Conservation (phyloP, 2,329 filamentous ascomycete species). For the Talaromyces funiculosus region DNA sequence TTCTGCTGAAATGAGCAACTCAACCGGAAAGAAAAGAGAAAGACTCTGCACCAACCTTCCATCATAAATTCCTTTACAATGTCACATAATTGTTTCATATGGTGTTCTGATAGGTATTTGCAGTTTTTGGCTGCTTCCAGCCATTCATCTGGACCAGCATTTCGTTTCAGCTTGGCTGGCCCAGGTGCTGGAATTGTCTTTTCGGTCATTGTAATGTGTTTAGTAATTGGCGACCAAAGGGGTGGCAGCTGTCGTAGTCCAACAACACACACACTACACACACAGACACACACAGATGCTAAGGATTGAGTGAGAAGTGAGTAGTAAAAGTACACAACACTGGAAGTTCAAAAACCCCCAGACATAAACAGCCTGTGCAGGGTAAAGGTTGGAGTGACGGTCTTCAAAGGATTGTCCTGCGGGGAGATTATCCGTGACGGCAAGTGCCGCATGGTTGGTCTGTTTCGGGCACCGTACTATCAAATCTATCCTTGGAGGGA, state of each 20-base stretch:
- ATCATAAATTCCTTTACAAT: slow-evolving; percentile 98
- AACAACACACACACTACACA: background rate
- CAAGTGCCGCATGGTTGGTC: background rate
- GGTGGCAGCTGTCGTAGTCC: background rate
- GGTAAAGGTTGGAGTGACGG: background rate
- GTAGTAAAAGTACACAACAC: background rate
- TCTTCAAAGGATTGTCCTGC: background rate
- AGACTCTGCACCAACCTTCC: slow-evolving; percentile 62
- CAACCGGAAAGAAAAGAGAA: background rate
- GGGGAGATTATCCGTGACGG: slow-evolving; percentile 9
- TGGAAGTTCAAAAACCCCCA: background rate
- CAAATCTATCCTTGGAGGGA: background rate
- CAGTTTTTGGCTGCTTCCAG: slow-evolving; percentile 93
- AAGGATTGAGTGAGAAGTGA: background rate
- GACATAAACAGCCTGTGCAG: slow-evolving; percentile 7
- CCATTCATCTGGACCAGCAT: slow-evolving; percentile 91
- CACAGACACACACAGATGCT: background rate
- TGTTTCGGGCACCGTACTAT: background rate
- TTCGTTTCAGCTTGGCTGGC: slow-evolving; percentile 75
- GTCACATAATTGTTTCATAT: slow-evolving; percentile 98
- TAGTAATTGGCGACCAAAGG: slow-evolving; percentile 14
- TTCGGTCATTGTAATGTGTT: slow-evolving; percentile 29
- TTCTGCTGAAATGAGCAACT: slow-evolving; percentile 51
- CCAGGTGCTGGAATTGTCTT: slow-evolving; percentile 78
- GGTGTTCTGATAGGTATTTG: slow-evolving; percentile 88